Conservation (phyloP, 176 grass and related monocot species). For the Aegilops umbellulata region DNA sequence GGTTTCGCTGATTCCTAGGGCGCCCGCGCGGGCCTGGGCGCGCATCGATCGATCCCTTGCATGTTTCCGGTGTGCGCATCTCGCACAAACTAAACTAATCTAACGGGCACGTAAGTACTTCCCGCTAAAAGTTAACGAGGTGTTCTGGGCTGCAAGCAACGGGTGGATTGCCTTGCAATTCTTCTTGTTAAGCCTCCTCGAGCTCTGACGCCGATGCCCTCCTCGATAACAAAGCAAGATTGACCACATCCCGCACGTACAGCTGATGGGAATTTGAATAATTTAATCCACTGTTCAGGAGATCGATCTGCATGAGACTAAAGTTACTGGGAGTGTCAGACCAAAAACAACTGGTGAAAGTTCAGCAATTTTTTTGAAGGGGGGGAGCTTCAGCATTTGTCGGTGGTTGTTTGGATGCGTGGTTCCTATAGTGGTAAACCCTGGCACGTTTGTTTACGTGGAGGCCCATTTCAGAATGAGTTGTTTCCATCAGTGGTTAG, state of each 20-base stretch:
- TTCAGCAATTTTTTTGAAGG: background rate
- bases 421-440: background rate
- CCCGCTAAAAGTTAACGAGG: too few species aligned
- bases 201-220: background rate
- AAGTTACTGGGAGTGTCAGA: background rate
- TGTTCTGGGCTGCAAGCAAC: constrained; percentile 33
- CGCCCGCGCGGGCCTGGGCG: background rate
- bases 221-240: background rate
- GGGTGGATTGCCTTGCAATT: constrained; percentile 25
- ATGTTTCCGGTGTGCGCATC: background rate
- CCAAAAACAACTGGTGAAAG: background rate
- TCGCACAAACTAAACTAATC: background rate
- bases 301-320: background rate
- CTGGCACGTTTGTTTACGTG: background rate
- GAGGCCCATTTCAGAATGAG: background rate
- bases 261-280: background rate
- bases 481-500: background rate
- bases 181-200: constrained; percentile 20
- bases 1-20: constrained; percentile 24
- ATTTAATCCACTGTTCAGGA: background rate
- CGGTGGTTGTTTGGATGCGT: background rate
- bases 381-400: background rate
- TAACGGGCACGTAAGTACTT: background rate
- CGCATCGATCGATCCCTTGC: background rate
- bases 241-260: background rate